Conservation (phyloP, 108 stramenopile species). For the Aurantiochytrium sp. region DNA sequence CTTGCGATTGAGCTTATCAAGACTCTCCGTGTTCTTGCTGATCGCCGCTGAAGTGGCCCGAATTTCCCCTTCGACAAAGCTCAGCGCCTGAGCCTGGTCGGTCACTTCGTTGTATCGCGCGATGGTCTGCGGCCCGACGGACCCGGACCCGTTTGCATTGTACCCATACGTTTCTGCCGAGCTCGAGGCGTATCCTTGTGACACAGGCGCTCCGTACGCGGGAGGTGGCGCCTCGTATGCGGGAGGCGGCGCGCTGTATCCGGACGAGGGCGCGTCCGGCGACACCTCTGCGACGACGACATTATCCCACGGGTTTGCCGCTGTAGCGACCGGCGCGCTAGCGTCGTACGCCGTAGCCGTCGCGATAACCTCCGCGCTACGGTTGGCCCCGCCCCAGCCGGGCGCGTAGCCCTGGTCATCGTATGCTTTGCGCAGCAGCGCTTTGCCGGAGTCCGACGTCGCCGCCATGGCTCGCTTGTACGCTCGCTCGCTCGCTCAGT, state of each 20-base stretch:
- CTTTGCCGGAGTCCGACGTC: background rate
- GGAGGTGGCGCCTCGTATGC: background rate
- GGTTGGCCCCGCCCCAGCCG: background rate
- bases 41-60: background rate
- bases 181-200: too few species aligned
- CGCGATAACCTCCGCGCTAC: background rate
- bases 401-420: background rate
- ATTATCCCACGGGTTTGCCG: background rate
- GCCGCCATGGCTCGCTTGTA: background rate
- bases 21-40: too few species aligned
- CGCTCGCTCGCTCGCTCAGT: too few species aligned
- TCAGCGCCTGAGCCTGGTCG: background rate
- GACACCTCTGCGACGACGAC: background rate
- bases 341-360: background rate
- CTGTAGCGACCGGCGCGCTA: background rate
- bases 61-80: background rate
- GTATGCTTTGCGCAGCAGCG: background rate
- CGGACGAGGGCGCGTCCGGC: background rate
- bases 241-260: background rate
- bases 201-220: too few species aligned
- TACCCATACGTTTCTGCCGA: too few species aligned
- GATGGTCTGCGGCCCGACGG: too few species aligned
- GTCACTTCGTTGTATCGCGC: too few species aligned
- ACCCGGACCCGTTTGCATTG: too few species aligned
- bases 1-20: background rate